Evolutionary conservation across 306 rosid genomes (phyloP), one percentile per base, ranked within the genome.

Genomic region (Mimosa pudica): DNA sequence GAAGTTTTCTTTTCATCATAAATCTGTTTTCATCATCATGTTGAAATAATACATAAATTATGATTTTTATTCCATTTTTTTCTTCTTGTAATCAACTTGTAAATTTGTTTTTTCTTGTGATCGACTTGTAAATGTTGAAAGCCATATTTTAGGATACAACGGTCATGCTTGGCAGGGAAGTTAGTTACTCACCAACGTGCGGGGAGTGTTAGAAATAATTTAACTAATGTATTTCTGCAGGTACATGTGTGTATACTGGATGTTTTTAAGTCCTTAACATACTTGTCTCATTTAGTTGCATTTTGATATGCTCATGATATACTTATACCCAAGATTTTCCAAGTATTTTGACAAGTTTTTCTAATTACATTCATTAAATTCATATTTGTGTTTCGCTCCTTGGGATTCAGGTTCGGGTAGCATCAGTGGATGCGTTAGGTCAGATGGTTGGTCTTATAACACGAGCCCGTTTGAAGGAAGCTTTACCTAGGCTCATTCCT

Each of bases 371-470:
- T 14, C 66, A 82, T 70, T 49, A 66, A 63, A 35, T 70, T 57
- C 47, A 71, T 62, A 46, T 70, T n/a, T 75, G 47, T 82, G 6
- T 47, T 70, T 70, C 47, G 72, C 68, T 84, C 42, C 78, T 30
- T 47, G 57, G 58, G 58, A 70, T 73, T 61, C 71, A 94, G 97
- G 93, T 92, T 80, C 94, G 93, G 51, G 80, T 84, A 70, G 89
- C 97, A 69, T 89, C 97, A 64, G 92, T 92, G 76, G 98, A 92
- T 72, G 98, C 98, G 77, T 79, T 94, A 62, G 97, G 98, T 55
- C 97, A 94, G 86, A 92, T 94, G 94, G 97, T 92, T 75, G 92
- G 97, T 77, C 94, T 94, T 77, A 88, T 94, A 83, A 87, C 95
- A 69, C 86, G 98, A 78, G 74, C 90, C 76, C 98, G 91, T 74